Evolutionary conservation across 1,284 basidiomycete genomes (phyloP).

Genomic region (Puccinia coronata): DNA sequence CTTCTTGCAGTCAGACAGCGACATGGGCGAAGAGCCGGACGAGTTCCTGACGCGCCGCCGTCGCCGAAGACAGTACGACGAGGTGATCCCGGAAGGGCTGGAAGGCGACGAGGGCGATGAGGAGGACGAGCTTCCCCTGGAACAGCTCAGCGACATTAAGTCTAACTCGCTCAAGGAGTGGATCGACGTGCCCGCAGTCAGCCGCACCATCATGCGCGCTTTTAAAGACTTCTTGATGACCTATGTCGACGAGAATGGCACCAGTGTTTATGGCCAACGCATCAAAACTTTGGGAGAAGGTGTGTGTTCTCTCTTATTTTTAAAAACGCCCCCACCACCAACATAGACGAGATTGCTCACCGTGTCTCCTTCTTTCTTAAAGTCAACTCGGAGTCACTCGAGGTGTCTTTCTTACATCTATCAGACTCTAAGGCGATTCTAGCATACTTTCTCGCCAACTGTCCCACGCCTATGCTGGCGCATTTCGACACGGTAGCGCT

Average conservation of each 20-base stretch:
- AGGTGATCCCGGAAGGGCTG: constrained; percentile 53
- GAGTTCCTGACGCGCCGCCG: constrained; percentile 58
- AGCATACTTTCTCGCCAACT: constrained; percentile 95
- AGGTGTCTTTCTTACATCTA: constrained; percentile 92
- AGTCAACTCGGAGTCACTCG: constrained; percentile 96
- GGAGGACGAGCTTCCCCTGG: constrained; percentile 74
- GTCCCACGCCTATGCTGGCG: constrained; percentile 84
- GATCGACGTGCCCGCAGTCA: constrained; percentile 89
- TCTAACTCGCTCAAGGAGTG: constrained; percentile 95
- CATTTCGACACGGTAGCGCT: constrained; percentile 96
- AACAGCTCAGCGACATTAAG: constrained; percentile 96
- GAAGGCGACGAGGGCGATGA: constrained; percentile 60
- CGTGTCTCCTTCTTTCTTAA: constrained; percentile 28
- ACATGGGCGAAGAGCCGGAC: constrained; percentile 57
- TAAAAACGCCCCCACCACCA: constrained; percentile 14
- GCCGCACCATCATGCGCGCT: constrained; percentile 83
- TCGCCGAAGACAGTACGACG: constrained; percentile 61
- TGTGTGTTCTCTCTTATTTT: too few species aligned
- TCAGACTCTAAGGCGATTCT: constrained; percentile 87
- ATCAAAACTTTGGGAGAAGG: constrained; percentile 94
- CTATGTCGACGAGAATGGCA: constrained; percentile 85
- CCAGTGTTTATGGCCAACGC: constrained; percentile 89
- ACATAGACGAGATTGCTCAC: neutral
- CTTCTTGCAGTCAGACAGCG: constrained; percentile 75
- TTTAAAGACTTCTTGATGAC: constrained; percentile 96